A percentile compares a stretch with the other conserved stretches of the same genome.
Conservation (phyloP, 352 stramenopile species). For the Phytophthora pisi region DNA sequence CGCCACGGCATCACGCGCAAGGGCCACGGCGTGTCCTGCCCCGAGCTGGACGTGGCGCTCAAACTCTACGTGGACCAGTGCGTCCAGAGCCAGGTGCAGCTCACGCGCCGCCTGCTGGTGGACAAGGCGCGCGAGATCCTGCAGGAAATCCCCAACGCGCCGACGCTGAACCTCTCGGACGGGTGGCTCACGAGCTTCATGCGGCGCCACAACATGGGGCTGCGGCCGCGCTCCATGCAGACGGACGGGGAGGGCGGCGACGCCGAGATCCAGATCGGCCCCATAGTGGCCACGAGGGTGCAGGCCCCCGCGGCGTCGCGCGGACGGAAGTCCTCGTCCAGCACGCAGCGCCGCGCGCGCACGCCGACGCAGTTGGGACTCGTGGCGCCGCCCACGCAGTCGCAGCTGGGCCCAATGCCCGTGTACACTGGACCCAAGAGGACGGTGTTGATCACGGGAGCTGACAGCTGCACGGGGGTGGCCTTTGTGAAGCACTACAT, state of each 20-base stretch:
- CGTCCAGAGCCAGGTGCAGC: constrained; percentile 20
- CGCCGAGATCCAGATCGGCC: constrained; percentile 19
- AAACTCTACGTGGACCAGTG: constrained; percentile 31
- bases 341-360: constrained; percentile 8
- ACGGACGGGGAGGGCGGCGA: constrained; percentile 27
- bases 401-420: background rate
- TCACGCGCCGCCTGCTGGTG: constrained; percentile 29
- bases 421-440: constrained; percentile 35
- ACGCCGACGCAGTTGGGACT: constrained; percentile 16
- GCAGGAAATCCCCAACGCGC: constrained; percentile 23
- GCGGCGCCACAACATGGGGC: constrained; percentile 31
- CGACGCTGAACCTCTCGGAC: constrained; percentile 31
- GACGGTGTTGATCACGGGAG: constrained; percentile 59
- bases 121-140: constrained; percentile 34
- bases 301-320: constrained; percentile 4
- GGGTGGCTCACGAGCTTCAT: constrained; percentile 44
- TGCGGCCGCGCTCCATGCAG: constrained; percentile 30
- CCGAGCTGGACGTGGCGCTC: constrained; percentile 27
- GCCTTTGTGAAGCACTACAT: constrained; percentile 47
- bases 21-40: constrained; percentile 32
- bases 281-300: constrained; percentile 1
- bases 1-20: constrained; percentile 33
- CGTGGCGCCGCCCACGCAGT: constrained; percentile 7
- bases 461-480: constrained; percentile 41
- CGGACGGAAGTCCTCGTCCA: constrained; percentile 8